Evolutionary conservation across 164 flowering plant species (phyloP).

Genomic region (Nymphaea thermarum): DNA sequence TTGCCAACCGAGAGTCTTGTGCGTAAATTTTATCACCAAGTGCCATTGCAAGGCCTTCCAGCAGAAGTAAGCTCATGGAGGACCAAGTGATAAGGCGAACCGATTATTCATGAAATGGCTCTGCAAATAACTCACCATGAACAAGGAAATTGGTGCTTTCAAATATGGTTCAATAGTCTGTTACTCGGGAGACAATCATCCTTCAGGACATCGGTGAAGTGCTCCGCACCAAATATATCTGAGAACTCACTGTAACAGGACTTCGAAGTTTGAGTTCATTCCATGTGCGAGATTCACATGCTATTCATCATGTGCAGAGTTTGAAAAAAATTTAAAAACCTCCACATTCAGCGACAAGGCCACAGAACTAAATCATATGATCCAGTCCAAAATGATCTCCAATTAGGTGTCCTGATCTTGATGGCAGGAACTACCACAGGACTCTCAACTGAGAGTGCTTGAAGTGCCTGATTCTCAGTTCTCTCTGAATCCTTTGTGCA

Average conservation of each 20-base stretch:
- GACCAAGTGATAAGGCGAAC: too few relatives aligned
- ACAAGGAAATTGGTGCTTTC: constrained; percentile 87
- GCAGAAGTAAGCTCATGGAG: not conserved
- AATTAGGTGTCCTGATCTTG: not conserved
- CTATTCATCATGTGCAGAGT: too few relatives aligned
- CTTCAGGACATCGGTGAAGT: constrained; percentile 55
- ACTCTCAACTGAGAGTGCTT: not conserved
- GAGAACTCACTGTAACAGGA: constrained; percentile 42
- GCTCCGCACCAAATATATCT: constrained; percentile 76
- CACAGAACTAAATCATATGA: not conserved
- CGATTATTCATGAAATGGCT: too few relatives aligned
- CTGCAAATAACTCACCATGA: constrained; percentile 44
- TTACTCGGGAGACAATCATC: constrained; percentile 53
- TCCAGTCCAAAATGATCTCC: not conserved
- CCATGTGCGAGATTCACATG: too few relatives aligned
- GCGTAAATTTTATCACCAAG: constrained; percentile 68
- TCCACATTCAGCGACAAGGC: not conserved
- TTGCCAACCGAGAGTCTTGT: constrained; percentile 74
- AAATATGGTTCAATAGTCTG: constrained; percentile 27
- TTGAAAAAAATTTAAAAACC: too few relatives aligned
- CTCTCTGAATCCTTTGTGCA: too few relatives aligned
- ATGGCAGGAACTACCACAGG: not conserved
- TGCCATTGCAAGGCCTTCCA: constrained; percentile 60
- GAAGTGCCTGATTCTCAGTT: not conserved
- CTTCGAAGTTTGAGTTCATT: not conserved